These are phyloP conservation scores for Cladosporium sphaerospermum DNA, from an alignment of 2,329 filamentous ascomycete species.

Conservation along the genomic window DNA sequence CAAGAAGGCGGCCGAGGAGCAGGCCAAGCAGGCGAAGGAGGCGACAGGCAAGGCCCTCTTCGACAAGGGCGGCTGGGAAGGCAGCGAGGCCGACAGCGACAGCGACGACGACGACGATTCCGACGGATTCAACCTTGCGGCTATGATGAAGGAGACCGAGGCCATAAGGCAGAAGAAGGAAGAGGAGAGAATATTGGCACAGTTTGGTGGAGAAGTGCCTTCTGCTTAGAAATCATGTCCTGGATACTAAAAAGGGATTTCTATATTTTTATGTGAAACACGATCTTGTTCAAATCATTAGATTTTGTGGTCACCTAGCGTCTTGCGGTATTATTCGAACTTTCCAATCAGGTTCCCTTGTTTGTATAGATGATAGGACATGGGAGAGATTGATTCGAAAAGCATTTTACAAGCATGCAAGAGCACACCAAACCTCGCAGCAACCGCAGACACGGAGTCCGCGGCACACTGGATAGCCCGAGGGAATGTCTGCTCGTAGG, in stretches of 20 bases:
- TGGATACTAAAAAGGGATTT: not conserved
- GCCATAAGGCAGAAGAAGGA: conserved; percentile 67
- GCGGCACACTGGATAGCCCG: no score
- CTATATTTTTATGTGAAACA: conserved; percentile 9
- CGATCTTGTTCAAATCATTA: conserved; percentile 7
- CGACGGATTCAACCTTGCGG: conserved; percentile 72
- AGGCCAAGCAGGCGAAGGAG: conserved; percentile 86
- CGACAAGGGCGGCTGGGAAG: conserved; percentile 89
- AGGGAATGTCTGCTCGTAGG: no score
- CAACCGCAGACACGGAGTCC: no score
- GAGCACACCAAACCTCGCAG: no score
- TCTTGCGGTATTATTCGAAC: no score
- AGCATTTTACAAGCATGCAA: no score
- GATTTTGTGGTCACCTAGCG: no score
- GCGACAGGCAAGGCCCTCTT: conserved; percentile 92
- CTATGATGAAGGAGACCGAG: conserved; percentile 79
- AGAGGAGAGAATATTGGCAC: conserved; percentile 54
- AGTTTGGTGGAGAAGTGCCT: conserved; percentile 5
- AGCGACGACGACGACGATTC: conserved; percentile 59
- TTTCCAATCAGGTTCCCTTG: no score
- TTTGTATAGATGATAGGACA: no score
- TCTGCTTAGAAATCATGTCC: not conserved
- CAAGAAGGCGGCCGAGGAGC: conserved; percentile 93
- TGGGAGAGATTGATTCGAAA: no score
- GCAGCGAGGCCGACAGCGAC: conserved; percentile 55